phyloP scores from a whole-genome alignment of 176 grass and related monocot genomes.

The Hsuehochloa calcarea region DNA sequence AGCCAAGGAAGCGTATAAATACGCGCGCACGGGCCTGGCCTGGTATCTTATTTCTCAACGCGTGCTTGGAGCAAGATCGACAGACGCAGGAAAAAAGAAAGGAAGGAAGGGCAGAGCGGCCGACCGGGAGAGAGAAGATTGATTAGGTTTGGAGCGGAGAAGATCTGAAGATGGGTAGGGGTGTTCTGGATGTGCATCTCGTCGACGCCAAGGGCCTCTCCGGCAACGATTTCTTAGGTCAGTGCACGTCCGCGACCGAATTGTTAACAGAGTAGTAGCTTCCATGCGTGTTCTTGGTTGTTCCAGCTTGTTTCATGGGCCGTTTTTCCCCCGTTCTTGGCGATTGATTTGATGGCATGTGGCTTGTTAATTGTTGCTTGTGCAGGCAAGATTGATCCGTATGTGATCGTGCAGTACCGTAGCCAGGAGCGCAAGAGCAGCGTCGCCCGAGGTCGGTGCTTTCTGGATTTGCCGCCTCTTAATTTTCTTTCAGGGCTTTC shows the following conservation, averaged over 20 bases:
- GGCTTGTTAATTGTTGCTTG: not conserved
- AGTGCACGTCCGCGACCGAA: not conserved
- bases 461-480: not conserved
- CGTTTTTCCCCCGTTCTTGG: not conserved
- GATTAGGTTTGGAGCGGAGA: not conserved
- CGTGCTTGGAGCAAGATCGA: not conserved
- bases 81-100: not conserved
- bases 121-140: not conserved
- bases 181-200: conserved; percentile 75
- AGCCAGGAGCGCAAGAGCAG: conserved; percentile 85
- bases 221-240: conserved; percentile 74
- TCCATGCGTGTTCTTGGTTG: not conserved
- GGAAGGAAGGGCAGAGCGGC: not conserved
- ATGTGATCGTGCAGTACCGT: conserved; percentile 68
- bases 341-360: not conserved
- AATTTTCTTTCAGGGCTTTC: not conserved
- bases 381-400: conserved; percentile 85
- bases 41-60: not conserved
- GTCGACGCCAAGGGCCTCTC: conserved; percentile 70
- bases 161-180: conserved; percentile 48
- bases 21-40: not conserved
- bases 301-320: not conserved
- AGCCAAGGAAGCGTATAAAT: not conserved
- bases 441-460: conserved; percentile 48
- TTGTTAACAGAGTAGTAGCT: not conserved